Percentiles rank a stretch among this genome's conserved stretches.
Evolutionary conservation across 2,329 filamentous ascomycete species (phyloP).

Genomic region (Dothistroma septosporum): DNA sequence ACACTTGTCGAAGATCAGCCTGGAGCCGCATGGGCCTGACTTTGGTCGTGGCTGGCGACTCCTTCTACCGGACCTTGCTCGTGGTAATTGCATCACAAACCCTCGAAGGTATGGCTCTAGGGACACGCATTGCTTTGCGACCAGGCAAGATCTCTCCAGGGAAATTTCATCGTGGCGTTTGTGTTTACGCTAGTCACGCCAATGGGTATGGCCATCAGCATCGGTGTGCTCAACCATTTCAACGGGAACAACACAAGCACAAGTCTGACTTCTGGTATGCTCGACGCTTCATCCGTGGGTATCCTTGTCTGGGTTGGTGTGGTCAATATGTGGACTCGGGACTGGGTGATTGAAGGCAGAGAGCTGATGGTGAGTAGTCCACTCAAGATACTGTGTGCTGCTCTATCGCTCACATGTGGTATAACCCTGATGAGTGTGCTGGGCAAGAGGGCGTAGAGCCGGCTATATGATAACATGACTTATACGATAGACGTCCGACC

Average conservation of each 20-base stretch:
- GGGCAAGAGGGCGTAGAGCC: conserved; percentile 27
- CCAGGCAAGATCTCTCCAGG: conserved; percentile 39
- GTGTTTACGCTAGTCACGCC: conserved; percentile 69
- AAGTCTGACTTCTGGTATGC: conserved; percentile 65
- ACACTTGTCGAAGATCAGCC: conserved; percentile 7
- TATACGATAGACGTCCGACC: neutral
- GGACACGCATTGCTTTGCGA: conserved; percentile 72
- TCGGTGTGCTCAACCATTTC: conserved; percentile 65
- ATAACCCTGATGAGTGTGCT: conserved; percentile 21
- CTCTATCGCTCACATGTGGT: conserved; percentile 10
- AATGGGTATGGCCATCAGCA: conserved; percentile 74
- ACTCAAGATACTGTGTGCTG: conserved; percentile 15
- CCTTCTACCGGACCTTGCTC: conserved; percentile 58
- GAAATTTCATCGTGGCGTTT: conserved; percentile 59
- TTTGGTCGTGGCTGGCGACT: conserved; percentile 59
- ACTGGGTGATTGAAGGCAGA: conserved; percentile 55
- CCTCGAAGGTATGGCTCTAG: conserved; percentile 87
- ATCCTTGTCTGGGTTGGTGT: conserved; percentile 76
- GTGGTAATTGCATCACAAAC: conserved; percentile 76
- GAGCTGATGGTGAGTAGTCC: conserved; percentile 16
- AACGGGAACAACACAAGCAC: conserved; percentile 69
- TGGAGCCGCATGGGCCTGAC: conserved; percentile 55
- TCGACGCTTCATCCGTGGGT: conserved; percentile 69
- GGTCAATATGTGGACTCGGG: conserved; percentile 73
- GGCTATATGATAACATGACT: conserved; percentile 23